These are phyloP conservation scores for Amborella trichopoda DNA, from an alignment of 164 flowering plant genomes.

Conservation along the genomic window DNA sequence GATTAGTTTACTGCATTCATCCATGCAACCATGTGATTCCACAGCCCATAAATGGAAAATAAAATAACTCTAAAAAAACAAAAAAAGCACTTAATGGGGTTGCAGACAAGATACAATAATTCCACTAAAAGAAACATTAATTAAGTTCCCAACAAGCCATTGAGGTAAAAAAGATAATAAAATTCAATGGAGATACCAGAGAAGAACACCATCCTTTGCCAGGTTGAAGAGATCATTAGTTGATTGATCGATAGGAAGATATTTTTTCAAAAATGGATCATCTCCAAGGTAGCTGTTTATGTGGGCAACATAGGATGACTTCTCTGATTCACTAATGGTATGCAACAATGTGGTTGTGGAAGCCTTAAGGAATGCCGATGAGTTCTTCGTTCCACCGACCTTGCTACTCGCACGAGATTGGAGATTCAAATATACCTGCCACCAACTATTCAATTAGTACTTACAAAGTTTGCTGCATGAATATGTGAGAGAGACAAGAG, in stretches of 20 bases:
- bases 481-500: background rate
- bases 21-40: slow-evolving; percentile 2
- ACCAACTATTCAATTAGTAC: background rate
- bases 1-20: slow-evolving; percentile 66
- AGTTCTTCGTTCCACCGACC: slow-evolving; percentile 37
- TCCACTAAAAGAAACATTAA: background rate
- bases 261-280: slow-evolving; percentile 64
- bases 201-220: slow-evolving; percentile 83
- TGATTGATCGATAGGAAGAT: slow-evolving; percentile 65
- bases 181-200: slow-evolving; percentile 42
- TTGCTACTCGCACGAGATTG: slow-evolving; percentile 47
- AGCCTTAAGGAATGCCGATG: slow-evolving; percentile 72
- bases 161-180: background rate
- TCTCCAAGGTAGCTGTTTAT: slow-evolving; percentile 81
- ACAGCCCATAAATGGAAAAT: too few relatives aligned
- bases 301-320: slow-evolving; percentile 68
- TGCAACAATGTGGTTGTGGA: slow-evolving; percentile 70
- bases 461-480: background rate
- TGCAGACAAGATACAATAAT: slow-evolving; percentile 1
- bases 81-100: too few relatives aligned
- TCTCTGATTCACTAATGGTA: slow-evolving; percentile 72
- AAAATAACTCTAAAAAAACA: too few relatives aligned
- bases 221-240: slow-evolving; percentile 64
- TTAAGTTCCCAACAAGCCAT: too few relatives aligned
- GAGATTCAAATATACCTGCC: slow-evolving; percentile 53